Evolutionary conservation across 345 rosid genomes (phyloP).

Genomic region (Populus simonii): DNA sequence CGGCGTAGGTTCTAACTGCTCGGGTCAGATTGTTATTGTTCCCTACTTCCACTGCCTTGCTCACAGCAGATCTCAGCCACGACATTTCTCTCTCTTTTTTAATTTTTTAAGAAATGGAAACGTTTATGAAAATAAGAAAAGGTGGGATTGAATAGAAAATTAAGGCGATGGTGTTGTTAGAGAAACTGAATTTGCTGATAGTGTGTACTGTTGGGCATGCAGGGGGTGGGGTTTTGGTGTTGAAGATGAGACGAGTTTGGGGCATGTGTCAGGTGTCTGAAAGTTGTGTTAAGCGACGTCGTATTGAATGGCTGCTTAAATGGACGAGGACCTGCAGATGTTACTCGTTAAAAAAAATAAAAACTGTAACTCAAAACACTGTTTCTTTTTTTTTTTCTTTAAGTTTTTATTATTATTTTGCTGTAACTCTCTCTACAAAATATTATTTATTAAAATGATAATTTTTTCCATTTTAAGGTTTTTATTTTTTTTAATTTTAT

Average conservation of each 20-base stretch:
- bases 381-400: no score
- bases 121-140: neutral
- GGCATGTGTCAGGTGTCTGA: neutral
- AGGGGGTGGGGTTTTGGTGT: neutral
- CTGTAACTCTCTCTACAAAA: no score
- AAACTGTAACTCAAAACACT: no score
- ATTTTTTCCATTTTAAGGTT: no score
- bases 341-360: no score
- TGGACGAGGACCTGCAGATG: neutral
- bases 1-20: constrained; percentile 83
- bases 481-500: no score
- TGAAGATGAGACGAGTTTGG: neutral
- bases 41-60: constrained; percentile 93
- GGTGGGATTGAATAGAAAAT: neutral
- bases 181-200: neutral
- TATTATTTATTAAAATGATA: no score
- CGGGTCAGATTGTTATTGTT: constrained; percentile 90
- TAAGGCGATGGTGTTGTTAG: neutral
- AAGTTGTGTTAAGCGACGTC: neutral
- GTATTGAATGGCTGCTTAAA: neutral
- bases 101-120: neutral
- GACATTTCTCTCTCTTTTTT: constrained; percentile 30
- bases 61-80: constrained; percentile 89
- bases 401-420: no score
- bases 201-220: neutral